Percentiles rank a stretch among this genome's conserved stretches.
Conservation (phyloP, 1,284 basidiomycete genomes). For the Sporisorium reilianum region DNA sequence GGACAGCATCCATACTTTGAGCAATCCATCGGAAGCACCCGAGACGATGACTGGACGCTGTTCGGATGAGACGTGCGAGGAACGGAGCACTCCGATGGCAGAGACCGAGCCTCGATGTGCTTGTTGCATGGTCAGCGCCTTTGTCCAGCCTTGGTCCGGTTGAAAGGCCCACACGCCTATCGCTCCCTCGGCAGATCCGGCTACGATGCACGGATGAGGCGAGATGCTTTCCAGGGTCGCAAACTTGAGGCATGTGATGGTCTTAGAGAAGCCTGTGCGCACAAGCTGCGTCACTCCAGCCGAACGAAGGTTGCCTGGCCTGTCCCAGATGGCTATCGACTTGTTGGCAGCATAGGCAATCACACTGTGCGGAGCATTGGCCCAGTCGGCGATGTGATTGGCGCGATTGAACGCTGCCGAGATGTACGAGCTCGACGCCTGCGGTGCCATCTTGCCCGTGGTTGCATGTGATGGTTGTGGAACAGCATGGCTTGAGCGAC, state of each 20-base stretch:
- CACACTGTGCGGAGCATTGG: constrained; percentile 19
- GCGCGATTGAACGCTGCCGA: constrained; percentile 63
- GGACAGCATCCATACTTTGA: constrained; percentile 52
- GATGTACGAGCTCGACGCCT: constrained; percentile 53
- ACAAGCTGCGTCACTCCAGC: constrained; percentile 40
- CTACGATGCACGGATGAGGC: constrained; percentile 27
- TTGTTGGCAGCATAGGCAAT: constrained; percentile 63
- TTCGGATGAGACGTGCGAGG: neutral
- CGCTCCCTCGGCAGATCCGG: constrained; percentile 51
- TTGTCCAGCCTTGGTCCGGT: constrained; percentile 14
- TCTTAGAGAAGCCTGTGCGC: constrained; percentile 39
- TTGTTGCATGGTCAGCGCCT: constrained; percentile 14
- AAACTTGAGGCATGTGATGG: constrained; percentile 56
- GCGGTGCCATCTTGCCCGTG: constrained; percentile 27
- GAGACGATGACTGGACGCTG: constrained; percentile 42
- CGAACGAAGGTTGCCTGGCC: constrained; percentile 27
- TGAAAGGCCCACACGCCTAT: constrained; percentile 39
- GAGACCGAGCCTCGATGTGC: constrained; percentile 52
- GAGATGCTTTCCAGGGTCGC: constrained; percentile 5
- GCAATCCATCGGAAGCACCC: constrained; percentile 56
- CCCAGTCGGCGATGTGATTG: constrained; percentile 62
- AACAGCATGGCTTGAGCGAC: constrained; percentile 18
- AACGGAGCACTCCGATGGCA: constrained; percentile 54
- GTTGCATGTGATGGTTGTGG: neutral
- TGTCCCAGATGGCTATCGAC: constrained; percentile 53